These are phyloP conservation scores for Umbelopsis isabellina DNA, from an alignment of 192 early-diverging fungal species.

Conservation along the genomic window DNA sequence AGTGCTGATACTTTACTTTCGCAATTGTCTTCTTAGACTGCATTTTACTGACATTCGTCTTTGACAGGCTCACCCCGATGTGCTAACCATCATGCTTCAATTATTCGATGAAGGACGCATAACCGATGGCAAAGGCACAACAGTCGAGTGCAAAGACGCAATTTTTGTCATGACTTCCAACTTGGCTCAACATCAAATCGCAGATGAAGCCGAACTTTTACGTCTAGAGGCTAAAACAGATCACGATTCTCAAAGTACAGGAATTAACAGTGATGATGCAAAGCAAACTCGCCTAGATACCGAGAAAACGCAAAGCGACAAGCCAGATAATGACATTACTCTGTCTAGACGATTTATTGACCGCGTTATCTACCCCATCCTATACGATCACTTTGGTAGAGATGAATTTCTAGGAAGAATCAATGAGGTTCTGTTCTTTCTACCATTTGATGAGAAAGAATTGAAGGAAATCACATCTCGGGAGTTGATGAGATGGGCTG, in stretches of 20 bases:
- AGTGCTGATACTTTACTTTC: not conserved
- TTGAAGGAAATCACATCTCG: constrained; percentile 34
- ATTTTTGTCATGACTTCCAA: constrained; percentile 55
- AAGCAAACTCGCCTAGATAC: not conserved
- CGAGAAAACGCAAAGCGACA: constrained; percentile 13
- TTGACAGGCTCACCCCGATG: constrained; percentile 44
- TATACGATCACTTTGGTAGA: constrained; percentile 44
- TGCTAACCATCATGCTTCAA: constrained; percentile 48
- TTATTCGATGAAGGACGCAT: constrained; percentile 50
- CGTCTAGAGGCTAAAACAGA: constrained; percentile 41
- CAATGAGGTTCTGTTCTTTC: constrained; percentile 50
- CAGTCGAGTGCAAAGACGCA: constrained; percentile 49
- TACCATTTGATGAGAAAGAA: constrained; percentile 45
- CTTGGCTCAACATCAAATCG: constrained; percentile 51
- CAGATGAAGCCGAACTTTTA: constrained; percentile 45
- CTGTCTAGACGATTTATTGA: constrained; percentile 46
- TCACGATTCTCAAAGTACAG: constrained; percentile 35
- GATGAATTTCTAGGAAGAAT: constrained; percentile 53
- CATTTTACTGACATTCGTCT: not conserved
- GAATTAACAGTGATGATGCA: not conserved
- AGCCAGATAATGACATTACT: constrained; percentile 32
- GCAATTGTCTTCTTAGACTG: not conserved
- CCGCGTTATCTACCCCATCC: constrained; percentile 47
- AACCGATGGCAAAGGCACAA: constrained; percentile 51
- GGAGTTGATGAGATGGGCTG: constrained; percentile 45